Evolutionary conservation across 257 asterid species (phyloP).

Genomic region (Nicotiana tomentosiformis): DNA sequence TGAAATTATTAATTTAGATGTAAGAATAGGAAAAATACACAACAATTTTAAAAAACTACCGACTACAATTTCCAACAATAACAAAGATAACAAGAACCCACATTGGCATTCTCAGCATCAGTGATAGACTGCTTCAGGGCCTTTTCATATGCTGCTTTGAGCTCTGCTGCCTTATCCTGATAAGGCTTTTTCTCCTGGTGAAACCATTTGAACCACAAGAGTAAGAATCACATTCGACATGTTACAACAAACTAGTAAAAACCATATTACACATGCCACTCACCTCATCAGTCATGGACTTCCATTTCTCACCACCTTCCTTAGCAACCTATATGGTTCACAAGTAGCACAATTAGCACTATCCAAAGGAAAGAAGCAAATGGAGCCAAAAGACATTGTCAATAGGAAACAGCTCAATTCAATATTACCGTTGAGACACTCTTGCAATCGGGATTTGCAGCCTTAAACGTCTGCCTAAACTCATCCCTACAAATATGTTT

Average conservation of each 20-base stretch:
- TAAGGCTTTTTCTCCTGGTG: constrained; percentile 58
- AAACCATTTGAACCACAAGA: not conserved
- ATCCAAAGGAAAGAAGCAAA: not conserved
- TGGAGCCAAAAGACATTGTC: too few relatives aligned
- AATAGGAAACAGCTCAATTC: too few relatives aligned
- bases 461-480: constrained; percentile 62
- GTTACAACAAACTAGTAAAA: not conserved
- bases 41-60: not conserved
- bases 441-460: constrained; percentile 70
- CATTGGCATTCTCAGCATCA: constrained; percentile 31
- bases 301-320: constrained; percentile 86
- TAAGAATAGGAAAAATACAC: not conserved
- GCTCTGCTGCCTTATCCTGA: constrained; percentile 67
- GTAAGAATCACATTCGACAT: not conserved
- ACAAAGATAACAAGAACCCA: constrained; percentile 2
- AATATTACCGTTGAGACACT: constrained; percentile 36
- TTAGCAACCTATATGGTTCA: constrained; percentile 52
- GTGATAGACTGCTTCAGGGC: constrained; percentile 24
- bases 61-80: not conserved
- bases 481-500: constrained; percentile 43
- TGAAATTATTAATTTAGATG: not conserved
- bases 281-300: constrained; percentile 66
- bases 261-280: not conserved
- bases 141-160: constrained; percentile 57
- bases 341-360: not conserved